These are phyloP conservation scores for Cornus suecica DNA, from an alignment of 148 eudicot species.

Conservation along the genomic window DNA sequence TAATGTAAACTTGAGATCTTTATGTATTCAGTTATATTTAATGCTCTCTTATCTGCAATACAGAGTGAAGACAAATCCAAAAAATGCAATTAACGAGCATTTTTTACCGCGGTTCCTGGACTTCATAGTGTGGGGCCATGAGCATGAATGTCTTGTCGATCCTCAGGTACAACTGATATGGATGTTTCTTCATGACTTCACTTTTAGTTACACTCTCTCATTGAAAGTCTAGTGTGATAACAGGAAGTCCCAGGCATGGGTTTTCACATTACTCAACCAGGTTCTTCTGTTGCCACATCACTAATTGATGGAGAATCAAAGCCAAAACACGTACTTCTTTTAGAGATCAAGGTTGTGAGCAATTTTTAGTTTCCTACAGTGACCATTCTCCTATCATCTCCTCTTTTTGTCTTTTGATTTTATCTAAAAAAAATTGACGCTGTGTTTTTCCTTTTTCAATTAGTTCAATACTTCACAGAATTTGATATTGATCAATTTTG, in stretches of 20 bases:
- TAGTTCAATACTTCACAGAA: conserved; percentile 5
- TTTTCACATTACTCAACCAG: conserved; percentile 98
- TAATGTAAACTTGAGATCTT: not conserved
- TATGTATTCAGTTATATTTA: not conserved
- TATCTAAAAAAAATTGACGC: not conserved
- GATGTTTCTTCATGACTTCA: not conserved
- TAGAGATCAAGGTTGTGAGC: conserved; percentile 80
- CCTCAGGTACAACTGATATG: conserved; percentile 63
- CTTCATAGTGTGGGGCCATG: conserved; percentile 99
- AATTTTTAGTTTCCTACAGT: not conserved
- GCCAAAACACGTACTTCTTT: conserved; percentile 90
- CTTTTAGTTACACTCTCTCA: not conserved
- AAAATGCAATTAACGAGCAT: conserved; percentile 98
- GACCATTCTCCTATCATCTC: not conserved
- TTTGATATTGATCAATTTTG: conserved; percentile 6
- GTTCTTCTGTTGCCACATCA: conserved; percentile 98
- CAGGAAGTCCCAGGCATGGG: conserved; percentile 99
- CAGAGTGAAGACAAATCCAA: conserved; percentile 98
- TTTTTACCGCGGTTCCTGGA: conserved; percentile 93
- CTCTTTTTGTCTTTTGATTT: not conserved
- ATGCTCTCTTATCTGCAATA: conserved; percentile 18
- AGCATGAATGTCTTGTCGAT: conserved; percentile 96
- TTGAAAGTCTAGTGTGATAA: conserved; percentile 9
- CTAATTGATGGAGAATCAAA: conserved; percentile 96
- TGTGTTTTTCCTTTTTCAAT: not conserved